Percentiles rank a stretch among this genome's conserved stretches.
phyloP scores from a whole-genome alignment of 2,329 filamentous ascomycete genomes.

The Fusarium anthophilum region DNA sequence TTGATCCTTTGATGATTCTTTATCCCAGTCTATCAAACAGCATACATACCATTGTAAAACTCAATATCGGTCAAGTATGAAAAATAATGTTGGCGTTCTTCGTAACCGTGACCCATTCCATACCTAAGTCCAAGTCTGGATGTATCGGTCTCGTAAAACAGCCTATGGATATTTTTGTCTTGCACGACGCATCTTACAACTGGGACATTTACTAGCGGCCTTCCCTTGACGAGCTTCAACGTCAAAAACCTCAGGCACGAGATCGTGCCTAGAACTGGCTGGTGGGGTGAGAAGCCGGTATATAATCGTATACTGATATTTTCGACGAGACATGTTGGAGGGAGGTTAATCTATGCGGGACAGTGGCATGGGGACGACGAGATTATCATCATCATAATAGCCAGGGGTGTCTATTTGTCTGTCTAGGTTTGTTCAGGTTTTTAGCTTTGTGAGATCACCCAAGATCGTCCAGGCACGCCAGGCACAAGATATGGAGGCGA shows the following conservation, averaged over 20 bases:
- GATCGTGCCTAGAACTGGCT: conserved; percentile 13
- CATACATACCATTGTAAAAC: conserved; percentile 9
- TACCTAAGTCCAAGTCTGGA: background rate
- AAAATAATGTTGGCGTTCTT: background rate
- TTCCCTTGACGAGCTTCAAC: conserved; percentile 9
- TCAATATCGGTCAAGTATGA: background rate
- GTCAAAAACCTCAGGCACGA: background rate
- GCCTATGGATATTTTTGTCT: background rate
- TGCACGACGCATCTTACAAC: background rate
- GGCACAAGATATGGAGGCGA: conserved; percentile 25
- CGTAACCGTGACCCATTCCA: background rate
- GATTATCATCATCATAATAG: background rate
- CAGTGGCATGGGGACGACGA: conserved; percentile 2
- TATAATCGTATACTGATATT: conserved; percentile 29
- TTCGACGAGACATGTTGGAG: conserved; percentile 22
- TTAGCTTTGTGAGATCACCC: conserved; percentile 15
- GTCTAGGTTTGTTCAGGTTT: background rate
- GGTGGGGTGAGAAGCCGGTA: conserved; percentile 28
- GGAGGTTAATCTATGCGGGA: conserved; percentile 25
- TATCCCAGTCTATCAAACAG: background rate
- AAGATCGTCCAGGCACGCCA: conserved; percentile 28
- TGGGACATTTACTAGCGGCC: background rate
- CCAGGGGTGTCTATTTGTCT: background rate
- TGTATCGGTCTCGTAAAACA: background rate
- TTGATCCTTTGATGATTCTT: background rate